phyloP scores from a whole-genome alignment of 306 rosid genomes.

The Vicia sativa region DNA sequence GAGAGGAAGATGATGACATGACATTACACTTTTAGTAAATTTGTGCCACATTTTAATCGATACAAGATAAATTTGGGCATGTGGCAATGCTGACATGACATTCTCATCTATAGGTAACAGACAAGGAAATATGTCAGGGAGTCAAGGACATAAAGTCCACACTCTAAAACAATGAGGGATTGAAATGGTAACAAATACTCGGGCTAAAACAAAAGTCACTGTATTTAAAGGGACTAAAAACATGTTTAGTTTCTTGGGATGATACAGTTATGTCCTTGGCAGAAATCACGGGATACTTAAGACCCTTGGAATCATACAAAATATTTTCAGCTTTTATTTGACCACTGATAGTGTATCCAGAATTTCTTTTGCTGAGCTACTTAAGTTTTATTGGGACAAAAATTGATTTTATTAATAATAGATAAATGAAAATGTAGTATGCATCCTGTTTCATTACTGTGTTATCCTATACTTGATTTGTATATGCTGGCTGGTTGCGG shows the following conservation, averaged over 20 bases:
- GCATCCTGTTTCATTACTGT: slow-evolving; percentile 7
- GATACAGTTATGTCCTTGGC: not conserved
- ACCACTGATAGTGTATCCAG: not conserved
- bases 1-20: slow-evolving; percentile 1
- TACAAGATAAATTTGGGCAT: slow-evolving; percentile 1
- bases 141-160: not conserved
- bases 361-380: not conserved
- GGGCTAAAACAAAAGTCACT: not conserved
- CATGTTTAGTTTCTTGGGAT: not conserved
- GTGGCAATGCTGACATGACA: not conserved
- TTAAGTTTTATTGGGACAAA: not conserved
- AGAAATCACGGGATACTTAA: not conserved
- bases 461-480: slow-evolving; percentile 20
- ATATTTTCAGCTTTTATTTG: slow-evolving; percentile 11
- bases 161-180: slow-evolving; percentile 10
- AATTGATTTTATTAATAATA: not conserved
- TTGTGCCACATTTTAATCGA: not conserved
- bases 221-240: not conserved
- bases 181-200: not conserved
- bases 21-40: not conserved
- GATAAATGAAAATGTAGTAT: not conserved
- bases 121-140: not conserved
- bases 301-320: slow-evolving; percentile 11
- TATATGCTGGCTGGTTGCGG: slow-evolving; percentile 24
- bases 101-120: not conserved